Conservation (phyloP, 768 basidiomycete genomes). For the Pleurotus tuoliensis region DNA sequence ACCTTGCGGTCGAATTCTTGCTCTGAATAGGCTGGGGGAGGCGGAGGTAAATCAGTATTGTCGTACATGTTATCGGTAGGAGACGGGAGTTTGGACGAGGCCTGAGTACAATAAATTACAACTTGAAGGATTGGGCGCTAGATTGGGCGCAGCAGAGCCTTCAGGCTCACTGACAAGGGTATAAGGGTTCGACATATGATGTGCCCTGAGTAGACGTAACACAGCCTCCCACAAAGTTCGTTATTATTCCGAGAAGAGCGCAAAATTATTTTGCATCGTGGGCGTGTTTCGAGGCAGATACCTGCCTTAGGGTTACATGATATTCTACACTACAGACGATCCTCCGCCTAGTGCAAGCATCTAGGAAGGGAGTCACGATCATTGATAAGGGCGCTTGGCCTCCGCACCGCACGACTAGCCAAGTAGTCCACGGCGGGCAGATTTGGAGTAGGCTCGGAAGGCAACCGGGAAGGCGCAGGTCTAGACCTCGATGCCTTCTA, state of each 20-base stretch:
- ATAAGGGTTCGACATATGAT: background rate
- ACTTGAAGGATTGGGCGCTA: background rate
- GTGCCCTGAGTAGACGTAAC: constrained; percentile 2
- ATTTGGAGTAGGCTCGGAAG: too few relatives aligned
- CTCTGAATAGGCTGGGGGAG: constrained; percentile 35
- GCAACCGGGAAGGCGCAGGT: background rate
- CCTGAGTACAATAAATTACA: background rate
- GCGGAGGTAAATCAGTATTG: constrained; percentile 24
- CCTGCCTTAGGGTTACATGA: too few relatives aligned
- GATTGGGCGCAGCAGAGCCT: constrained; percentile 1
- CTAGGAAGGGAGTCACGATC: too few relatives aligned
- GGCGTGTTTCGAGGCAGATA: too few relatives aligned
- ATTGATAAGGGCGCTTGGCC: too few relatives aligned
- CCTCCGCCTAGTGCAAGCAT: too few relatives aligned
- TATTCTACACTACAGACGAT: too few relatives aligned
- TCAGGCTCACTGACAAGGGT: background rate
- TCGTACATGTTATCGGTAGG: constrained; percentile 14
- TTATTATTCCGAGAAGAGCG: background rate
- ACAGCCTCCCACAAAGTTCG: constrained; percentile 1
- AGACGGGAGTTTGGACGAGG: background rate
- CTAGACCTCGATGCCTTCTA: constrained; percentile 81
- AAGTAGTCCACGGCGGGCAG: too few relatives aligned
- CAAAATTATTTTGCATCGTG: background rate
- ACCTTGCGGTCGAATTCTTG: constrained; percentile 55
- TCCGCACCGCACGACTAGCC: too few relatives aligned